Evolutionary conservation across 768 basidiomycete genomes (phyloP), one percentile per base, ranked within the genome.

Genomic region (Rhodotorula kratochvilovae): DNA sequence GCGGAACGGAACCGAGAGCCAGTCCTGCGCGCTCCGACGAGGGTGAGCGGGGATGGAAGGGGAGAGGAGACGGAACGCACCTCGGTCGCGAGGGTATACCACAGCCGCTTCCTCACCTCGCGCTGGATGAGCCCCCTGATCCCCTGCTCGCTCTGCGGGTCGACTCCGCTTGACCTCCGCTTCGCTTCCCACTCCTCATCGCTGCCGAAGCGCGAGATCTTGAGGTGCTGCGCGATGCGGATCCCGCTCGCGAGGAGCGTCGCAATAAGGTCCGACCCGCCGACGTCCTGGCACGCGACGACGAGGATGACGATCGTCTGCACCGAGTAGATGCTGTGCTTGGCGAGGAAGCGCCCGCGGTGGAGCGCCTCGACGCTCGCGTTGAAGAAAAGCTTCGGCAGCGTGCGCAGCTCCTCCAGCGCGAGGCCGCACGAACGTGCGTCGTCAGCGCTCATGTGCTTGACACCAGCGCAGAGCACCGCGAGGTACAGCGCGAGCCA

Each of bases 401-500:
- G 57, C 19, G 25, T 7, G 6, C 29, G 23, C 25, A 45, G 56
- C n/a, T 62, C 69, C 21, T 45, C 42, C 13, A 13, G 2, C 17
- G 48, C 3, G 27, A 59, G 6, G 16, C 66, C 58, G 25, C 35
- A 43, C 23, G 15, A 21, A 4, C 19, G 16, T 5, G 63, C 53
- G 12, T 66, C 73, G 33, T 61, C 35, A 7, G 48, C 16, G 27
- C 29, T 35, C 74, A 72, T 69, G 53, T 75, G 70, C 64, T 72
- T 69, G 27, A 66, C 61, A 0, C 66, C 70, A 21, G 63, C 67
- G 35, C 70, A 71, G 25, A 71, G 51, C 10, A 75, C 21, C 21
- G 70, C 55, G 27, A 59, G 69, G 67, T 72, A 75, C 27, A 75
- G 45, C 25, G 66, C 70, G 10, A 72, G 35, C 70, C 70, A 75